Evolutionary conservation across 208 protist species (phyloP), one percentile per base, ranked within the genome.

Genomic region (Leishmania gerbilli): DNA sequence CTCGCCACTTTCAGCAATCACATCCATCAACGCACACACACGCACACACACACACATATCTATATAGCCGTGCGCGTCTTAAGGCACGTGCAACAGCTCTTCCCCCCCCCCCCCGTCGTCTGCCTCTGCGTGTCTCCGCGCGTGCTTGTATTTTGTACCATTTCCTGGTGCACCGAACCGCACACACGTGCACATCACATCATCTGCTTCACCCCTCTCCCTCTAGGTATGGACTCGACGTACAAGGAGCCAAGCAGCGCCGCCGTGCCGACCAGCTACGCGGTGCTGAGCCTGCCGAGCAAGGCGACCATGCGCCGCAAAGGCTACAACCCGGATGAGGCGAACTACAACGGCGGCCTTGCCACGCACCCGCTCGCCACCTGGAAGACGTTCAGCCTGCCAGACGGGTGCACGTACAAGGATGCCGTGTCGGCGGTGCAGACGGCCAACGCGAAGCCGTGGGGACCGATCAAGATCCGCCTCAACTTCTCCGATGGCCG

Each of bases 401-500:
- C 87, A 7, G 76, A 67, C 13, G 85, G 88, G 34, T 85, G 85
- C 67, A 95, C 87, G 3, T 93, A 95, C 89, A 93, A 93, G 81
- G 86, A 93, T 62, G 94, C 94, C 56, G 77, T 97, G 0, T 76
- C 83, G 17, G 86, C 81, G 47, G 77, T 97, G 74, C 83, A 96
- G 78, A 82, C 93, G 78, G 89, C 86, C 34, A 97, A 97, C 83
- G 71, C 76, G 45, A 91, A 91, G 81, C 85, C 87, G 64, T 95
- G 92, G 92, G 92, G 94, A 13, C 79, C 92, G 3, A n/a, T 96
- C 34, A 95, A 93, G 83, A 87, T 87, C 34, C 91, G 92, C 79
- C 87, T 97, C 55, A 82, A 93, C 84, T 97, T 97, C 84, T 91
- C 84, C 24, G 88, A 93, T 75, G 94, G 94, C 72, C 81, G 81